Evolutionary conservation across 2,329 filamentous ascomycete genomes (phyloP), one percentile per base, ranked within the genome.

Genomic region (Akanthomyces muscarius): DNA sequence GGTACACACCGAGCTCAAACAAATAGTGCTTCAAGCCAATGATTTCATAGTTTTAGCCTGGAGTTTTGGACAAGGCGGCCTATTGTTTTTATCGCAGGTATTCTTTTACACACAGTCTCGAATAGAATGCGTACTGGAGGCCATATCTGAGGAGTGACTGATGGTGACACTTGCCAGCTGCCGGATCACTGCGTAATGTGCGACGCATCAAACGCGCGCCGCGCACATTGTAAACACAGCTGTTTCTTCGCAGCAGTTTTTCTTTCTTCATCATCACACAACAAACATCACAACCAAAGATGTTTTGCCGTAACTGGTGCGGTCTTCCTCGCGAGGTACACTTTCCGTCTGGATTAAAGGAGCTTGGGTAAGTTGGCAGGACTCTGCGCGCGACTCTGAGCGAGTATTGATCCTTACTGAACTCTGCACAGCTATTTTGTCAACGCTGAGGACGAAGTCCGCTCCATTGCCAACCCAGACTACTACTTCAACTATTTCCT

Each of bases 251-350:
- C 6, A 33, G 10, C 5, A 18, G n/a, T 23, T 21, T 7, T 23
- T 4, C 10, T 30, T 18, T 30, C 21, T 28, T 18, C 33, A 18
- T 25, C n/a, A 36, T 14, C 48, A 51, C 33, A 11, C 23, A 4
- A 45, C 8, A 6, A 21, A 3, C 5, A 25, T 10, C 23, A 6
- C 21, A 5, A 36, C 14, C 23, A 33, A 33, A 18, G 36, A 95
- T 97, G 92, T 97, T 95, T 72, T 86, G 88, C 57, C 89, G 89
- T 62, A 80, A 81, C 45, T 85, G 85, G 77, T 81, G 83, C 10
- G 83, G 86, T 68, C 84, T 96, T 3, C 90, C 91, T n/a, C 73
- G 79, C 60, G 90, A 97, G 70, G 83, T 86, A 0, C 71, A 78
- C 14, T 96, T 89, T 71, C 82, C 87, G 13, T 76, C 81, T 0